Base-by-base conservation (phyloP, 345 rosid species). In the Alliaria petiolata region DNA sequence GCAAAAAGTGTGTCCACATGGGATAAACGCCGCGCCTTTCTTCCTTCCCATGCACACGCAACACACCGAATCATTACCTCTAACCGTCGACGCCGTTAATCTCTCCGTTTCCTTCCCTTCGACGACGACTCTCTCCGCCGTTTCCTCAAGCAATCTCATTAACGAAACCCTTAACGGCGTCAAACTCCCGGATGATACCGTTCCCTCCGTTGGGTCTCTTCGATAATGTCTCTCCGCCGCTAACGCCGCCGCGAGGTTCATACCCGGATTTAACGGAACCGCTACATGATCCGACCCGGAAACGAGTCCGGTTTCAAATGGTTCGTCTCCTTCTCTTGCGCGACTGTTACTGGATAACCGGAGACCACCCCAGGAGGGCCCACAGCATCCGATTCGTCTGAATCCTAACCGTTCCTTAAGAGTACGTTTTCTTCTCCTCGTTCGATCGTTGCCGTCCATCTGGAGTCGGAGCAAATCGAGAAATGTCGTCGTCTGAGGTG, bases 221-320 rank as follows among this genome's bases (percentile, higher is more conserved):
- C 95, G 47, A 36, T 74, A 76, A 34, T 87, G 84, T 35, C 96
- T 65, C 80, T 89, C 97, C 15, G 91, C 96, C 8, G 93, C 96
- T 60, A 92, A 77, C 25, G 98, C 98, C 31, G 91, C 79, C 4
- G 98, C 98, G 2, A 92, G 86, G 59, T 89, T 92, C 92, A 89
- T 89, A 6, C 84, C 78, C 7, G 76, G n/a, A n/a, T 55, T 45
- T 56, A 81, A 71, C 61, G 80, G 12, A 11, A 63, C 67, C 25
- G 69, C 3, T 15, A 19, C 47, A n/a, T 69, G 85, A 62, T 72
- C 71, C 47, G 81, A 49, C 11, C 26, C 50, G n/a, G n/a, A n/a
- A n/a, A n/a, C n/a, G n/a, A n/a, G n/a, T n/a, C n/a, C n/a, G 39
- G 39, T 58, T 19, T 67, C 83, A 43, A 40, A 77, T 28, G 79